These are phyloP conservation scores for Ilyonectria destructans DNA, from an alignment of 2,329 filamentous ascomycete genomes.

Conservation along the genomic window DNA sequence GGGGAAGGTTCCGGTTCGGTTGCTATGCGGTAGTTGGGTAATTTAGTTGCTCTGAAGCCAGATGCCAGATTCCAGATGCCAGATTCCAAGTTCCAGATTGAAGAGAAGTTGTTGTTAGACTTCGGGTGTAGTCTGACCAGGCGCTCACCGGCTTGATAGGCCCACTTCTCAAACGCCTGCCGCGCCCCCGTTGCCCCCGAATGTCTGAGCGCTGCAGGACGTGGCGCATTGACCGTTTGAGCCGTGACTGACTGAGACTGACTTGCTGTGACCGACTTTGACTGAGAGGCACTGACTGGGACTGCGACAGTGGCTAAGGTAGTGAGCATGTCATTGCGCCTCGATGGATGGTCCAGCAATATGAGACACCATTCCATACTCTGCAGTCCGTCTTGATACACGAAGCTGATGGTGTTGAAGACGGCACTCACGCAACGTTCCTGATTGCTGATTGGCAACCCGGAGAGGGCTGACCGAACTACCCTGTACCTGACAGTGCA, in stretches of 20 bases:
- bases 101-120: conserved; percentile 25
- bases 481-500: too few relatives aligned
- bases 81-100: background rate
- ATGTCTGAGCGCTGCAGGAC: conserved; percentile 27
- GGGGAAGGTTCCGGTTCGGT: background rate
- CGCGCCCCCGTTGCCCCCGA: conserved; percentile 23
- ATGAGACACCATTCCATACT: too few relatives aligned
- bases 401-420: too few relatives aligned
- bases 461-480: too few relatives aligned
- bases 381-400: too few relatives aligned
- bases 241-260: conserved; percentile 7
- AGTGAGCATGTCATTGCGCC: background rate
- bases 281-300: background rate
- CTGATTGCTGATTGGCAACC: too few relatives aligned
- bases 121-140: conserved; percentile 14
- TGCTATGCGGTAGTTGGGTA: background rate
- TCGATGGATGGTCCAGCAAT: background rate
- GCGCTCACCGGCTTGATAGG: conserved; percentile 12
- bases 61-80: background rate
- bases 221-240: conserved; percentile 33
- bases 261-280: too few relatives aligned
- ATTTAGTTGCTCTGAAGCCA: background rate
- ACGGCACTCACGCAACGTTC: too few relatives aligned
- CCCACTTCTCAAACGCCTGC: conserved; percentile 28
- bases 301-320: conserved; percentile 9